These are phyloP conservation scores for Leptographium galeiforme DNA, from an alignment of 2,329 filamentous ascomycete species.

Conservation along the genomic window DNA sequence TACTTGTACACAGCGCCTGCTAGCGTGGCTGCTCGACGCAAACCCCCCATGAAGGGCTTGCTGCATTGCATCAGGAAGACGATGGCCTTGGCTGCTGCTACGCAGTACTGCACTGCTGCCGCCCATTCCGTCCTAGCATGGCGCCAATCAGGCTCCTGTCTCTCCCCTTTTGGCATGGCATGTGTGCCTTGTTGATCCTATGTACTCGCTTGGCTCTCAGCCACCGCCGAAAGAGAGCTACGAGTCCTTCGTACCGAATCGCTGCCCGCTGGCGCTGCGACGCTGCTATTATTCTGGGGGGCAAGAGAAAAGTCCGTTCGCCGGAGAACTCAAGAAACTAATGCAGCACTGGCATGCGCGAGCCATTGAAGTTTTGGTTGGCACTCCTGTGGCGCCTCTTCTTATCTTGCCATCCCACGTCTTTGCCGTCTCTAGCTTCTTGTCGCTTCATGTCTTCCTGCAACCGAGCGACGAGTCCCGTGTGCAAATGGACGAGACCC, in stretches of 20 bases:
- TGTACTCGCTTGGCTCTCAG: not conserved
- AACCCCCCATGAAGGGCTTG: not conserved
- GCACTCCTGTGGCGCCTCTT: too few species aligned
- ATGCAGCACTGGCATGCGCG: not conserved
- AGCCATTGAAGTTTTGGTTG: not conserved
- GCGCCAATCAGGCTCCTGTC: not conserved
- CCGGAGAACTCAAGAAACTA: not conserved
- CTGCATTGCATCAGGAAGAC: not conserved
- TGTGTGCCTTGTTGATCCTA: not conserved
- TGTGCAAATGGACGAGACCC: not conserved
- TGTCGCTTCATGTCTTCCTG: not conserved
- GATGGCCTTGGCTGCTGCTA: not conserved
- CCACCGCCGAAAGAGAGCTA: too few species aligned
- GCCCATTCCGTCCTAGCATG: not conserved
- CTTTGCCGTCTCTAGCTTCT: too few species aligned
- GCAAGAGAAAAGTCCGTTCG: not conserved
- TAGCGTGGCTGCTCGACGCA: too few species aligned
- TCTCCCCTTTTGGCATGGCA: not conserved
- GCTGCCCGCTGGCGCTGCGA: not conserved
- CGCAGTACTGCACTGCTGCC: not conserved
- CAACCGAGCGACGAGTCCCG: not conserved
- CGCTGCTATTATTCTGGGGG: constrained; percentile 1
- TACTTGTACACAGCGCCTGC: too few species aligned
- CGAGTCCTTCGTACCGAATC: too few species aligned
- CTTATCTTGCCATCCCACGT: too few species aligned